Evolutionary conservation across 176 grass and related monocot genomes (phyloP).

Genomic region (Lolium perenne): DNA sequence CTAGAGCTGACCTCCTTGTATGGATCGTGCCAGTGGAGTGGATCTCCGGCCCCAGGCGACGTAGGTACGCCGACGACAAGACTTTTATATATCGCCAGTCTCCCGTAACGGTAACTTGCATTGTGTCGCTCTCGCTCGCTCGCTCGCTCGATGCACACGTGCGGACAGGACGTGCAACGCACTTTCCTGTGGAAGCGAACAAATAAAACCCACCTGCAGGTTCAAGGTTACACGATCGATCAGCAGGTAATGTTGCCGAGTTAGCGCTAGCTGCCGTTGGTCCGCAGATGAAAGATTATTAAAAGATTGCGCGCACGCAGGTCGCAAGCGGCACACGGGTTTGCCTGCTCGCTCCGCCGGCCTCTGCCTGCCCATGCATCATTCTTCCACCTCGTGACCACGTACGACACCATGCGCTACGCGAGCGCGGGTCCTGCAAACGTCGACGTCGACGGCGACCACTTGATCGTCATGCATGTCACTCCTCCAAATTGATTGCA

Average conservation of each 20-base stretch:
- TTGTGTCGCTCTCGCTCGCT: neutral
- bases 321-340: neutral
- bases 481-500: neutral
- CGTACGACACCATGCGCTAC: neutral
- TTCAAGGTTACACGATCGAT: too few relatives aligned
- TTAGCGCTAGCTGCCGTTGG: too few relatives aligned
- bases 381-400: neutral
- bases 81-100: too few relatives aligned
- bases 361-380: neutral
- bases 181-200: too few relatives aligned
- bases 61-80: neutral
- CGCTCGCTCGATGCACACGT: too few relatives aligned
- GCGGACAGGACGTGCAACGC: too few relatives aligned
- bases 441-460: neutral
- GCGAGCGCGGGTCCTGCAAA: neutral
- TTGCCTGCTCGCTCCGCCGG: neutral
- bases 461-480: slow-evolving; percentile 11
- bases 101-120: slow-evolving; percentile 19
- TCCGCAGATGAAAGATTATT: too few relatives aligned
- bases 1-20: neutral
- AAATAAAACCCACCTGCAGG: too few relatives aligned
- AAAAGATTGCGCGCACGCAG: too few relatives aligned
- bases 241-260: too few relatives aligned
- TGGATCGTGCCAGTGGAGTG: neutral
- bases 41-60: neutral